Evolutionary conservation across 306 rosid species (phyloP).

Genomic region (Castanopsis chinensis): DNA sequence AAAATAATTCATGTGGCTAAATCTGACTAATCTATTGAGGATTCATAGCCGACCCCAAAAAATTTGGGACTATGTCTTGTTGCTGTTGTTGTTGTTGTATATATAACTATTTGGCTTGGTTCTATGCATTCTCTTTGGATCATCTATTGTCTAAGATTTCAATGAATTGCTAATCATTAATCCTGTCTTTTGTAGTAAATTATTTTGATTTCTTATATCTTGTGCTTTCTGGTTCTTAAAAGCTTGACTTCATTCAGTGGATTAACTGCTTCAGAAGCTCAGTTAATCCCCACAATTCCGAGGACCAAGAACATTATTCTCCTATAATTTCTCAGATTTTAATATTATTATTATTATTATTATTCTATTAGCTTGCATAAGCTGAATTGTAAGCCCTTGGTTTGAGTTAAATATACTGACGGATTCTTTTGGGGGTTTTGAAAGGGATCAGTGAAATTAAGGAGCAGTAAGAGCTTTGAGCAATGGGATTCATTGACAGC

Average conservation of each 20-base stretch:
- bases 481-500: constrained; percentile 84
- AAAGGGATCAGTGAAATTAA: constrained; percentile 51
- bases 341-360: not conserved
- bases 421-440: constrained; percentile 20
- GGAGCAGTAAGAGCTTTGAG: constrained; percentile 40
- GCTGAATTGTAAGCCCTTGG: constrained; percentile 1
- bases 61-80: too few species aligned
- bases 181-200: not conserved
- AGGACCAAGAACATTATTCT: not conserved
- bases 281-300: not conserved
- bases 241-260: not conserved
- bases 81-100: too few species aligned
- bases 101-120: not conserved
- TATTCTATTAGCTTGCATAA: not conserved
- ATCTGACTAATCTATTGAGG: too few species aligned
- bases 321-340: not conserved
- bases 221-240: not conserved
- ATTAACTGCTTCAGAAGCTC: not conserved
- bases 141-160: not conserved
- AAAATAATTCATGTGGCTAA: too few species aligned
- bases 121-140: too few species aligned
- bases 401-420: constrained; percentile 11
- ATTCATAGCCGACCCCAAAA: too few species aligned
- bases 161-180: not conserved
- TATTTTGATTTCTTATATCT: too few species aligned